These are phyloP conservation scores for Recurvomyces mirabilis DNA, from an alignment of 495 filamentous ascomycete genomes.

Conservation along the genomic window DNA sequence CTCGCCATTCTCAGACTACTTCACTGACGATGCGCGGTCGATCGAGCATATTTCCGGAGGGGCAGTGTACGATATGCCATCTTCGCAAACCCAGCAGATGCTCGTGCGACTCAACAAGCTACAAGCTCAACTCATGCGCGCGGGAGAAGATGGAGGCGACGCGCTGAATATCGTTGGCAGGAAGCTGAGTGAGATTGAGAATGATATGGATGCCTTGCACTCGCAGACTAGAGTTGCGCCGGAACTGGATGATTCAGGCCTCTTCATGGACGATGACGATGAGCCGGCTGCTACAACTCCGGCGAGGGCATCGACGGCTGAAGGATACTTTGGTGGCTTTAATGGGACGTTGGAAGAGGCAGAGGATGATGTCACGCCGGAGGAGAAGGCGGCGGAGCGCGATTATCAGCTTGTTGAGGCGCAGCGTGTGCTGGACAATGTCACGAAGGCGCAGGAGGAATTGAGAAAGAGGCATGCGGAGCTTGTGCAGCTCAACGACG, in stretches of 20 bases:
- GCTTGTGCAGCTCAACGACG: conserved; percentile 12
- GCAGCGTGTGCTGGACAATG: conserved; percentile 14
- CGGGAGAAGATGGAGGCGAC: conserved; percentile 1
- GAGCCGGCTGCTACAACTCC: neutral
- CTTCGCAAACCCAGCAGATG: conserved; percentile 14
- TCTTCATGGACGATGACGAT: conserved; percentile 20
- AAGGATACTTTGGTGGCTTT: neutral
- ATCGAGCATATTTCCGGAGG: neutral
- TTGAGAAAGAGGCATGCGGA: conserved; percentile 23
- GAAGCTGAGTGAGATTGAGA: conserved; percentile 18
- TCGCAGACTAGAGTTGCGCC: conserved; percentile 14
- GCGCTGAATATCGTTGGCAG: conserved; percentile 8
- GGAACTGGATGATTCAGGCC: conserved; percentile 21
- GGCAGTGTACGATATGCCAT: conserved; percentile 5
- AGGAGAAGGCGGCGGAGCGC: conserved; percentile 8
- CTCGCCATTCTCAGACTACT: conserved; percentile 30
- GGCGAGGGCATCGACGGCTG: neutral
- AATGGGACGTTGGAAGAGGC: conserved; percentile 1
- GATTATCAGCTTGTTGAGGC: conserved; percentile 12
- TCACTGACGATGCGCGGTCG: conserved; percentile 22
- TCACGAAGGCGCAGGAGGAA: conserved; percentile 6
- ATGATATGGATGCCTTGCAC: conserved; percentile 13
- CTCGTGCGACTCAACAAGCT: conserved; percentile 12
- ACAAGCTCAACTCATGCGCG: conserved; percentile 13
- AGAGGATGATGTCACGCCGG: conserved; percentile 5